Base-by-base conservation (phyloP, 139 green algal genomes). In the Penium margaritaceum region DNA sequence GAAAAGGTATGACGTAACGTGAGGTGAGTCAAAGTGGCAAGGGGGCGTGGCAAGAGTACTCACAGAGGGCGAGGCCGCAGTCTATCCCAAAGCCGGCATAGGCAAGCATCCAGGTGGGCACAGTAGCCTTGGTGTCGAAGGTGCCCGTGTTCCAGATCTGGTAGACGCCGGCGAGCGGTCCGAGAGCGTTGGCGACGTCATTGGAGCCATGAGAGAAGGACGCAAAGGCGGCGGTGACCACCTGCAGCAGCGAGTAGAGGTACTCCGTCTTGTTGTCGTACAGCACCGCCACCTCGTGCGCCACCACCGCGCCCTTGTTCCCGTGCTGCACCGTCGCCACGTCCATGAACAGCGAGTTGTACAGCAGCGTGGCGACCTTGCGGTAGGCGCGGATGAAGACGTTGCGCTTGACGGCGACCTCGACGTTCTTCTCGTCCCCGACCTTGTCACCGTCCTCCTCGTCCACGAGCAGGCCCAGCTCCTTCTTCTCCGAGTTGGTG, bases 201-300 rank as follows among this genome's bases (percentile, higher is more conserved):
- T 78, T 84, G 9, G 72, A 30, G 21, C 83, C 70, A 75, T 87
- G 83, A 77, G 87, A 33, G 70, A 97, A 96, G 0, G 87, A 87
- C 43, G 91, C 88, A 29, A 81, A 88, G 64, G 81, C 87, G 0
- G 92, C 89, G 24, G 90, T 91, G 71, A 95, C 85, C 19, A 97
- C 89, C 84, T 96, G 90, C 27, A 78, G 43, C 17, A 85, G 88
- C 62, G 47, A 44, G 81, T 89, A 90, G 41, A 69, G 46, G 34
- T 79, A 58, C 78, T 92, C 88, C 1, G 82, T 80, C 37, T 74
- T 70, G 0, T 72, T 46, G 68, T 91, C 85, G 58, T 92, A 95
- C 36, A 83, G 35, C 72, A 94, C 14, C 15, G 51, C 51, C 51
- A 60, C 51, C 51, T 60, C 51, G n/a, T 60, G 51, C 51, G 51